phyloP scores from a whole-genome alignment of 179 eudicot species.

The Corrigiola litoralis region DNA sequence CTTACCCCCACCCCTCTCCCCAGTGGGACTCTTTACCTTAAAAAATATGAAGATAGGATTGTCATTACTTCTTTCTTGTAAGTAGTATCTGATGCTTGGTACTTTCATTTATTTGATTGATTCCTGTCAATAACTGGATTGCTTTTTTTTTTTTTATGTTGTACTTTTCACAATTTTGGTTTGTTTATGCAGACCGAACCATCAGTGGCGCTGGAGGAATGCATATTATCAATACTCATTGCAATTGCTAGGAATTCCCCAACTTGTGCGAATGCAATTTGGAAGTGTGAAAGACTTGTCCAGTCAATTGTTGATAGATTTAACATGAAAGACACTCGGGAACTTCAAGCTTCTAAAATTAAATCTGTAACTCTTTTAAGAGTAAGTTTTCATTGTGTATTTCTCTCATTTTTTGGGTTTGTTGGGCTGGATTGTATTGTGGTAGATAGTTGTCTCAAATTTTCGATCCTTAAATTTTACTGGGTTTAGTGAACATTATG shows the following conservation, averaged over 20 bases:
- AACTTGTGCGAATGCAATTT: conserved; percentile 61
- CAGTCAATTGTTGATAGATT: conserved; percentile 63
- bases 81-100: neutral
- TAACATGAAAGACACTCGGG: conserved; percentile 38
- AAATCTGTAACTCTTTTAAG: conserved; percentile 73
- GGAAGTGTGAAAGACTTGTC: conserved; percentile 71
- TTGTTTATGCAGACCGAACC: conserved; percentile 53
- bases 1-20: too few relatives aligned
- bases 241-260: conserved; percentile 92
- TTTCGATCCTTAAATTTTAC: neutral
- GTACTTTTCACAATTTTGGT: conserved; percentile 6
- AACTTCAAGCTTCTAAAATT: conserved; percentile 51
- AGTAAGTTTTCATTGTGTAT: conserved; percentile 35
- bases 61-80: neutral
- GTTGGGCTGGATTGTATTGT: neutral
- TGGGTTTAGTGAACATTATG: too few relatives aligned
- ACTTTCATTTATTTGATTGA: neutral
- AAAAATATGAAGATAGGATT: neutral
- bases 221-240: conserved; percentile 59
- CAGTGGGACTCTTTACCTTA: too few relatives aligned
- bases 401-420: neutral
- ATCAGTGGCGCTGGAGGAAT: conserved; percentile 60
- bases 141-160: conserved; percentile 2
- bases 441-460: neutral
- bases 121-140: neutral